Conservation (phyloP, 2,329 filamentous ascomycete genomes). For the Aspergillus clavatus region DNA sequence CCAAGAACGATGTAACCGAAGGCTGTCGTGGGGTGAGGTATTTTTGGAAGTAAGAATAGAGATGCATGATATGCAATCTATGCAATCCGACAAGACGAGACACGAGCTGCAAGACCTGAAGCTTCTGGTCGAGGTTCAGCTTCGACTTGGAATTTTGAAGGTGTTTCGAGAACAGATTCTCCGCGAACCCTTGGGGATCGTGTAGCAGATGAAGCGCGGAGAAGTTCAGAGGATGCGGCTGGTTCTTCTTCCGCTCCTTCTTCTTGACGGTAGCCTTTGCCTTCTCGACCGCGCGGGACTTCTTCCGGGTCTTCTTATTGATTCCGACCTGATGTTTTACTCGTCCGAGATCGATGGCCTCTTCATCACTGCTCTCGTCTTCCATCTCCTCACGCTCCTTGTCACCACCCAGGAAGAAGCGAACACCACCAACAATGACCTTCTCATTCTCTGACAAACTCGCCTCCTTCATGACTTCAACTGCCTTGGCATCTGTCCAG, state of each 20-base stretch:
- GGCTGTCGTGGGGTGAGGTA: conserved; percentile 83
- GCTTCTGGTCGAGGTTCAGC: conserved; percentile 79
- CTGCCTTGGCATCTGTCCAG: conserved; percentile 89
- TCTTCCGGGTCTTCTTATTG: conserved; percentile 96
- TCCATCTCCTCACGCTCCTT: conserved; percentile 91
- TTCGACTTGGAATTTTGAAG: conserved; percentile 81
- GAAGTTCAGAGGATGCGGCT: conserved; percentile 88
- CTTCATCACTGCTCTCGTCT: conserved; percentile 80
- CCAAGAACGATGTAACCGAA: conserved; percentile 87
- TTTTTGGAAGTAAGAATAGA: conserved; percentile 97
- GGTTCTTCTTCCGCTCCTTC: conserved; percentile 80
- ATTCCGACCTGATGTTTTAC: conserved; percentile 81
- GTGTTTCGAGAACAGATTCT: conserved; percentile 84
- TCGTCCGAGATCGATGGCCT: conserved; percentile 69
- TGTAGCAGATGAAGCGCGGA: conserved; percentile 90
- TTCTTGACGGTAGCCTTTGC: conserved; percentile 78
- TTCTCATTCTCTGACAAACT: conserved; percentile 87
- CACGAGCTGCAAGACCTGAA: conserved; percentile 85
- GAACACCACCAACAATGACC: conserved; percentile 77
- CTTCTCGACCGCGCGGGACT: conserved; percentile 69
- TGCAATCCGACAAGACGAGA: conserved; percentile 88
- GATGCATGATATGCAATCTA: conserved; percentile 78
- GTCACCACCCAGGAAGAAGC: conserved; percentile 94
- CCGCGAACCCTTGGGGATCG: conserved; percentile 90
- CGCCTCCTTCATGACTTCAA: conserved; percentile 98